phyloP scores from a whole-genome alignment of 2,329 filamentous ascomycete species.

The Aureobasidium musti region DNA sequence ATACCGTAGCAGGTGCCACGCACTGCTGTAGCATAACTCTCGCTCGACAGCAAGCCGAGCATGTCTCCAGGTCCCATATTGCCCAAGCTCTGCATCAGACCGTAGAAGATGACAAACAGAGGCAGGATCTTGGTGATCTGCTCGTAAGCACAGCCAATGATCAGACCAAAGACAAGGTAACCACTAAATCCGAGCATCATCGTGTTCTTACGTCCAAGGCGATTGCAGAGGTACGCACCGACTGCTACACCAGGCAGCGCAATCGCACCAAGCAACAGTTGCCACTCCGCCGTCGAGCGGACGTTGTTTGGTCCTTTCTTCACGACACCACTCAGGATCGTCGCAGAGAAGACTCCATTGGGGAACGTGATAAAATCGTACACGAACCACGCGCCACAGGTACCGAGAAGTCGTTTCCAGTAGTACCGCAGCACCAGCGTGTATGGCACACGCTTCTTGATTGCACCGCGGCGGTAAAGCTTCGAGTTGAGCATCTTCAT shows the following conservation, averaged over 20 bases:
- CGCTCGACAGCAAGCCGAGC: slow-evolving; percentile 54
- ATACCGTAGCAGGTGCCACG: slow-evolving; percentile 56
- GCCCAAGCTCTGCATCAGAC: slow-evolving; percentile 54
- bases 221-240: slow-evolving; percentile 53
- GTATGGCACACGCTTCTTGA: slow-evolving; percentile 56
- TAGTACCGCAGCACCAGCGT: slow-evolving; percentile 55
- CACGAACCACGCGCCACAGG: slow-evolving; percentile 59
- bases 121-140: slow-evolving; percentile 51
- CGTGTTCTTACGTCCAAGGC: slow-evolving; percentile 53
- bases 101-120: slow-evolving; percentile 57
- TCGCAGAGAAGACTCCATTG: slow-evolving; percentile 52
- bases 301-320: background rate
- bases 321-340: slow-evolving; percentile 44
- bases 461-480: slow-evolving; percentile 56
- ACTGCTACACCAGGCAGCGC: slow-evolving; percentile 55
- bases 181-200: slow-evolving; percentile 55
- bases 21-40: slow-evolving; percentile 56
- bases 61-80: slow-evolving; percentile 56
- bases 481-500: slow-evolving; percentile 56
- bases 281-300: slow-evolving; percentile 41
- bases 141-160: slow-evolving; percentile 54
- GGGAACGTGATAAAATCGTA: slow-evolving; percentile 55
- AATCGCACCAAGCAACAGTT: slow-evolving; percentile 50
- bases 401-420: slow-evolving; percentile 57
- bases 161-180: slow-evolving; percentile 56